These are phyloP conservation scores for Pseudogymnoascus sp. DNA, from an alignment of 2,329 filamentous ascomycete genomes.

Conservation along the genomic window DNA sequence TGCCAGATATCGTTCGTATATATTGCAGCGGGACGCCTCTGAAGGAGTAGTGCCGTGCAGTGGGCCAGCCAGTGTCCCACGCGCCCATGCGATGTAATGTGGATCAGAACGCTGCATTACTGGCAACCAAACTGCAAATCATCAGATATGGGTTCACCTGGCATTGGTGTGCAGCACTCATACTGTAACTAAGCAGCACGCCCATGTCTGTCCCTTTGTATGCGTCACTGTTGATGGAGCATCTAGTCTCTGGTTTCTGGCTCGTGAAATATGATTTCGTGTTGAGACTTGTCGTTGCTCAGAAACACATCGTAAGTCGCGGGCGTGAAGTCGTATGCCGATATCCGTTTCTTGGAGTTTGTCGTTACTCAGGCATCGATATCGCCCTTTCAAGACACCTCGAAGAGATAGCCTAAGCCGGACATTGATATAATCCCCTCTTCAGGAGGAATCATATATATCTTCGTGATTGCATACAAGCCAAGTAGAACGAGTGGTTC, in stretches of 20 bases:
- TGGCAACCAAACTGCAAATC: not conserved
- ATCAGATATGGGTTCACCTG: not conserved
- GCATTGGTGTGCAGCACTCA: not conserved
- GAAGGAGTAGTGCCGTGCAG: not conserved
- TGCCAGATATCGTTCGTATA: not conserved
- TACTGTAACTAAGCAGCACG: not conserved
- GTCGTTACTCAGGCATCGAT: not conserved
- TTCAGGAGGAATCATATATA: conserved; percentile 40
- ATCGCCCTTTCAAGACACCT: not conserved
- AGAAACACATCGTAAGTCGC: not conserved
- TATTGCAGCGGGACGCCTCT: not conserved
- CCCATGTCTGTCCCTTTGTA: not conserved
- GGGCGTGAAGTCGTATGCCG: not conserved
- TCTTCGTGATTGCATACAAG: conserved; percentile 41
- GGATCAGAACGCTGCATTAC: not conserved
- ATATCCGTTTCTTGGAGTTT: not conserved
- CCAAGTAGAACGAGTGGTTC: conserved; percentile 39
- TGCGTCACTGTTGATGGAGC: not conserved
- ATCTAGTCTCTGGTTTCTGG: not conserved
- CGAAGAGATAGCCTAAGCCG: conserved; percentile 22
- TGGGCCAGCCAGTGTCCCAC: not conserved
- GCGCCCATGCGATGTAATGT: not conserved
- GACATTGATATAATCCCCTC: conserved; percentile 33
- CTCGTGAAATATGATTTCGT: not conserved
- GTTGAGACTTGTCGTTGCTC: not conserved